Evolutionary conservation across 2,329 filamentous ascomycete species (phyloP).

Genomic region (Calonectria hawksworthii): DNA sequence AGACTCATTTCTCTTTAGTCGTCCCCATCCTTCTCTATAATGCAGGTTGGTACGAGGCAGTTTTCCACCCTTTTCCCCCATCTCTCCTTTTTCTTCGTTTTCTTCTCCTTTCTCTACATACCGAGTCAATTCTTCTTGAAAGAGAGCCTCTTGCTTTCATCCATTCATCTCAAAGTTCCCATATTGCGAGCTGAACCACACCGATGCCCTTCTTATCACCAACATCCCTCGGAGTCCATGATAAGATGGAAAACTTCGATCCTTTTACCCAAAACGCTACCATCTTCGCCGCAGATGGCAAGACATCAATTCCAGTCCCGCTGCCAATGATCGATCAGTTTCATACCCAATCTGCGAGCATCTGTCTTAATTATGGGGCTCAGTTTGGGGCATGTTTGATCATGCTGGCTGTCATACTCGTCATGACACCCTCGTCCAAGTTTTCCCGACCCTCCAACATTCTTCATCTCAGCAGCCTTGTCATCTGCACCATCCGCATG

Average conservation of each 20-base stretch:
- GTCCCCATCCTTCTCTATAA: constrained; percentile 14
- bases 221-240: background rate
- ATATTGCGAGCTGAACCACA: background rate
- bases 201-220: background rate
- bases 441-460: constrained; percentile 74
- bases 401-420: constrained; percentile 74
- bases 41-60: background rate
- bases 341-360: constrained; percentile 51
- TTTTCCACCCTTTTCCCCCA: background rate
- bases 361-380: constrained; percentile 74
- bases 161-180: background rate
- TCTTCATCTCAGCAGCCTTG: constrained; percentile 73
- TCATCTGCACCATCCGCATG: constrained; percentile 72
- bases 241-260: constrained; percentile 49
- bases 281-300: constrained; percentile 51
- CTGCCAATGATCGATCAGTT: constrained; percentile 50
- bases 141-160: background rate
- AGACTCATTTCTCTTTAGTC: background rate
- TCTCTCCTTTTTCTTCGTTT: background rate
- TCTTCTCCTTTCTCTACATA: background rate
- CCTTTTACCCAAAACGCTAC: constrained; percentile 53
- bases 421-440: constrained; percentile 77
- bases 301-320: constrained; percentile 49
- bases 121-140: background rate
- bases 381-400: constrained; percentile 79